Evolutionary conservation across 2,329 filamentous ascomycete species (phyloP), one percentile per base, ranked within the genome.

Genomic region (Fonsecaea pugnacius): DNA sequence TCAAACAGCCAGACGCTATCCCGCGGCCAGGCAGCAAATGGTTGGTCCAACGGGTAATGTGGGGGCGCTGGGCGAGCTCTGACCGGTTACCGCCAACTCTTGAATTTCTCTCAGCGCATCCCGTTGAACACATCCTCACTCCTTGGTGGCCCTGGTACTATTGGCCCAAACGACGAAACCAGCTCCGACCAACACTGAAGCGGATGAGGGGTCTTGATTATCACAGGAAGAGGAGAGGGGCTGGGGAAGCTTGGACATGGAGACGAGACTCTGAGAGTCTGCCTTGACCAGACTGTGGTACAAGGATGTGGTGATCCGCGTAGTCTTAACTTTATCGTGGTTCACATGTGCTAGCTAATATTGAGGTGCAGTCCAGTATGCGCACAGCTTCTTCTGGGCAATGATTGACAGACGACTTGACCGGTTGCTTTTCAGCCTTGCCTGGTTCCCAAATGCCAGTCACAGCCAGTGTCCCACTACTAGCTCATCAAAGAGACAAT

Each of bases 31-130:
- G 24, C 48, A 21, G 10, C 18, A 54, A 36, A 48, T 36, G 52
- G 52, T 48, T 57, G 51, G 52, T 27, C 10, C 21, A 48, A 30
- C 7, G 9, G 30, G 10, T 30, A 21, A 27, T 48, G 43, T 51
- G 18, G 48, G 4, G 8, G 18, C 21, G 1, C n/a, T 51, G 21
- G 21, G 48, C 10, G 18, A 12, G 12, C 9, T 32, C 43, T 58
- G 40, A 59, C 57, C 57, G 43, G 57, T 59, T 59, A 24, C 10
- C 40, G 43, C 16, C 55, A 24, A 48, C 24, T 14, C 43, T 48
- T 48, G 43, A 18, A 5, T 48, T 48, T 48, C 18, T 48, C 8
- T 12, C 21, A 24, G 43, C 24, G 43, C 43, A 5, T 48, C 21
- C 12, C 5, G 27, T 48, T 24, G 18, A 10, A 21, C 43, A 48